Evolutionary conservation across 1,139 yeast genomes (phyloP).

Genomic region (Geotrichum aggregatum): DNA sequence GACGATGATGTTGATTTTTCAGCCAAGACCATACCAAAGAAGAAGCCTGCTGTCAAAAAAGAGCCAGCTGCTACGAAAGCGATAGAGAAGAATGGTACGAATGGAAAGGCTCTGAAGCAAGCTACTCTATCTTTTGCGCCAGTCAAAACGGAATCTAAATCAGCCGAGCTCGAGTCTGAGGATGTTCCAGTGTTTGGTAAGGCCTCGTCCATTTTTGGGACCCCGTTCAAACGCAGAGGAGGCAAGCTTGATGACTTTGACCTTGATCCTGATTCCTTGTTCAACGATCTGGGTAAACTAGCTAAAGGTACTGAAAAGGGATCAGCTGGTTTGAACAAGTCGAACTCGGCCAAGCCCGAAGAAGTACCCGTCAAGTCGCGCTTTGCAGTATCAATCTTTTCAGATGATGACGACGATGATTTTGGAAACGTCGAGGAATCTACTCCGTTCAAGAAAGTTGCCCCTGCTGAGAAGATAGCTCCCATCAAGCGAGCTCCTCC

Average conservation of each 20-base stretch:
- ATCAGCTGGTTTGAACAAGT: slow-evolving; percentile 1
- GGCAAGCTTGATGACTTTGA: slow-evolving; percentile 29
- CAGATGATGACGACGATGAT: slow-evolving; percentile 13
- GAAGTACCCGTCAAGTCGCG: slow-evolving; percentile 15
- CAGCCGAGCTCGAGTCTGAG: slow-evolving; percentile 6
- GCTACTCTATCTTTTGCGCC: slow-evolving; percentile 4
- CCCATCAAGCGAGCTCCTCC: neutral
- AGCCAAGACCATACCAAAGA: slow-evolving; percentile 21
- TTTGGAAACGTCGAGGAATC: neutral
- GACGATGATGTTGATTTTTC: slow-evolving; percentile 28
- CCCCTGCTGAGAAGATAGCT: neutral
- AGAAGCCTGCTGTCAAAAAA: slow-evolving; percentile 22
- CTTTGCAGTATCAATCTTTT: slow-evolving; percentile 13
- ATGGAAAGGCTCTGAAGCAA: slow-evolving; percentile 12
- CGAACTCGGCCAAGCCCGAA: neutral
- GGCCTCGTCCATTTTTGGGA: slow-evolving; percentile 30
- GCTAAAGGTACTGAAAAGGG: neutral
- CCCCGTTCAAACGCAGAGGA: slow-evolving; percentile 27
- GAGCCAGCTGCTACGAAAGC: slow-evolving; percentile 2
- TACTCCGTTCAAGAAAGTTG: slow-evolving; percentile 7
- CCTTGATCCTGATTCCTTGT: slow-evolving; percentile 33
- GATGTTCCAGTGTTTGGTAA: slow-evolving; percentile 18
- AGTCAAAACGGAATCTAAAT: slow-evolving; percentile 5
- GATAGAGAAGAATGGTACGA: neutral
- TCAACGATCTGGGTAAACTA: slow-evolving; percentile 26